These are phyloP conservation scores for Climacium dendroides DNA, from an alignment of 225 moss, liverwort and hornwort species.

Conservation along the genomic window DNA sequence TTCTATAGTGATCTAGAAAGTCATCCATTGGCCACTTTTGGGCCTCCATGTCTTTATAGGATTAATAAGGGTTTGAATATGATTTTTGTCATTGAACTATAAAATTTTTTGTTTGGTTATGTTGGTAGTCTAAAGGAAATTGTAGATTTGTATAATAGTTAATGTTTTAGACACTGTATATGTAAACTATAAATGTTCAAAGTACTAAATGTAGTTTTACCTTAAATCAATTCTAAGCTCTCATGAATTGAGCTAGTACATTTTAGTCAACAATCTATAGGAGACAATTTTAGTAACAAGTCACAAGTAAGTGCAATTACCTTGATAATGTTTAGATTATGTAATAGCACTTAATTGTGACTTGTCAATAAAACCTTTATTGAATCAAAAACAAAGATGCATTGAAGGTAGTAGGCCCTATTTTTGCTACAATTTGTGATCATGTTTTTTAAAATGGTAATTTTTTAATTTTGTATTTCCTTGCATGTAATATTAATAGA, in stretches of 20 bases:
- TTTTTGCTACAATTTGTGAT: neutral
- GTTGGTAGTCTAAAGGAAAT: too few species aligned
- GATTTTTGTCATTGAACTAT: neutral
- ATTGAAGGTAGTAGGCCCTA: neutral
- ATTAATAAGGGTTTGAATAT: neutral
- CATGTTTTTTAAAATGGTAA: neutral
- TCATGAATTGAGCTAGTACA: neutral
- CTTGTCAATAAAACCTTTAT: neutral
- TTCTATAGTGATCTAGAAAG: neutral
- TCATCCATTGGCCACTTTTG: neutral
- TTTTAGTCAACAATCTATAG: neutral
- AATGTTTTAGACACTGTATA: too few species aligned
- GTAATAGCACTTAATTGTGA: neutral
- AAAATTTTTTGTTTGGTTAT: neutral
- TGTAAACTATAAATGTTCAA: neutral
- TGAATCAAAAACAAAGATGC: neutral
- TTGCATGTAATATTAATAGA: neutral
- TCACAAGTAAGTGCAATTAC: fast-evolving
- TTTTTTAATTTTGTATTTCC: neutral
- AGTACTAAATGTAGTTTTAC: fast-evolving
- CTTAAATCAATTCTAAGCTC: neutral
- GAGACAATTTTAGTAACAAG: neutral
- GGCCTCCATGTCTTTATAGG: fast-evolving
- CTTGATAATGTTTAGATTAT: too few species aligned
- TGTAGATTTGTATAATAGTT: too few species aligned